Evolutionary conservation across 1,284 basidiomycete species (phyloP).

Genomic region (Mycosarcoma mackinlayi): DNA sequence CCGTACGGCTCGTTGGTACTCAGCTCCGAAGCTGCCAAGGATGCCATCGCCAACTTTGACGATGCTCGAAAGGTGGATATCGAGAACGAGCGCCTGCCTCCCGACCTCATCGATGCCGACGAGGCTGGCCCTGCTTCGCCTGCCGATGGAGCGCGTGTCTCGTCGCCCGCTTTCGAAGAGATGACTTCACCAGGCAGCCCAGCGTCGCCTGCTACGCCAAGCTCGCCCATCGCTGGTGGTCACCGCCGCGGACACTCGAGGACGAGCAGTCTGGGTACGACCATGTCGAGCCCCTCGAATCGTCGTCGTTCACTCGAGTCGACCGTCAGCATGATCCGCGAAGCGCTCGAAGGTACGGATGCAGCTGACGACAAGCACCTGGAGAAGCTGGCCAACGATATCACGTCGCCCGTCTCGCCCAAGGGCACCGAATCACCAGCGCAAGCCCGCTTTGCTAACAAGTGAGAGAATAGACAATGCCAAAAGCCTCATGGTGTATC

Average conservation of each 20-base stretch:
- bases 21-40: constrained; percentile 94
- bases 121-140: constrained; percentile 76
- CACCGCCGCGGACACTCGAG: constrained; percentile 52
- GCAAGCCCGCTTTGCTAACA: constrained; percentile 16
- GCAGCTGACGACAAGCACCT: constrained; percentile 54
- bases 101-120: constrained; percentile 89
- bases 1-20: constrained; percentile 88
- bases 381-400: constrained; percentile 59
- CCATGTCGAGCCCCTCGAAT: constrained; percentile 93
- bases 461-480: too few species aligned
- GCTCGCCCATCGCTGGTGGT: constrained; percentile 50
- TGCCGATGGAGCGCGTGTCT: constrained; percentile 71
- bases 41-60: constrained; percentile 91
- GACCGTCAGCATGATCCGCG: constrained; percentile 91
- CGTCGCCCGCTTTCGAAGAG: constrained; percentile 70
- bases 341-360: constrained; percentile 63
- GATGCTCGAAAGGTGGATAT: constrained; percentile 98
- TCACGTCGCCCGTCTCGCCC: constrained; percentile 50
- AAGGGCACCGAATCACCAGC: constrained; percentile 28
- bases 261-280: constrained; percentile 92
- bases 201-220: constrained; percentile 43
- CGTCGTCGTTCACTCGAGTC: constrained; percentile 91
- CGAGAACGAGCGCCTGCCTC: constrained; percentile 88
- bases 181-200: constrained; percentile 38
- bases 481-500: too few species aligned